Percentiles rank a stretch among this genome's conserved stretches.
Conservation (phyloP, 768 basidiomycete species). For the Lactarius tabidus region DNA sequence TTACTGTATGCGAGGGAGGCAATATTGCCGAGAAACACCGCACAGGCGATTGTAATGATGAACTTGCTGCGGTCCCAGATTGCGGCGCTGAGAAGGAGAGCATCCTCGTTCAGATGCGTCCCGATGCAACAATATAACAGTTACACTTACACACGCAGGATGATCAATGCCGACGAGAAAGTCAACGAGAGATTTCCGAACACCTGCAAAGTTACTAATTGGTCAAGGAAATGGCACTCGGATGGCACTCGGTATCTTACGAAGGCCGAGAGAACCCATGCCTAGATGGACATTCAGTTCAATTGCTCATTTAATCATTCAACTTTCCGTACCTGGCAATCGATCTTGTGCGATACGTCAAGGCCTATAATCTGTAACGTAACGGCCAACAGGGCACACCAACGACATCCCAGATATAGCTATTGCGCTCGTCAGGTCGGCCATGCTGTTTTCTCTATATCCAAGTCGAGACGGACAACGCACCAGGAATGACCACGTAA, state of each 20-base stretch:
- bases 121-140: neutral
- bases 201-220: neutral
- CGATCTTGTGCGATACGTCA: neutral
- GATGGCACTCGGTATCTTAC: neutral
- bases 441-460: neutral
- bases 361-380: neutral
- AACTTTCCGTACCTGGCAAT: conserved; percentile 8
- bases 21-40: neutral
- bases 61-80: conserved; percentile 14
- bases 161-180: conserved; percentile 17
- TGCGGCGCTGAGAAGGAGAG: neutral
- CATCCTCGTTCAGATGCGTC: neutral
- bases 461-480: neutral
- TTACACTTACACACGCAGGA: conserved; percentile 17
- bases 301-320: neutral
- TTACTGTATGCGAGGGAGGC: neutral
- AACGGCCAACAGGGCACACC: conserved; percentile 3
- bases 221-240: neutral
- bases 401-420: conserved; percentile 22
- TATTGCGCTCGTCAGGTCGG: neutral
- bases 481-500: conserved; percentile 17
- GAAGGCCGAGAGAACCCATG: conserved; percentile 7
- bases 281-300: conserved; percentile 3
- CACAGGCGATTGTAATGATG: neutral
- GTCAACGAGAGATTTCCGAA: conserved; percentile 13